Base-by-base conservation (phyloP, 108 stramenopile species). In the Chaetoceros muelleri region DNA sequence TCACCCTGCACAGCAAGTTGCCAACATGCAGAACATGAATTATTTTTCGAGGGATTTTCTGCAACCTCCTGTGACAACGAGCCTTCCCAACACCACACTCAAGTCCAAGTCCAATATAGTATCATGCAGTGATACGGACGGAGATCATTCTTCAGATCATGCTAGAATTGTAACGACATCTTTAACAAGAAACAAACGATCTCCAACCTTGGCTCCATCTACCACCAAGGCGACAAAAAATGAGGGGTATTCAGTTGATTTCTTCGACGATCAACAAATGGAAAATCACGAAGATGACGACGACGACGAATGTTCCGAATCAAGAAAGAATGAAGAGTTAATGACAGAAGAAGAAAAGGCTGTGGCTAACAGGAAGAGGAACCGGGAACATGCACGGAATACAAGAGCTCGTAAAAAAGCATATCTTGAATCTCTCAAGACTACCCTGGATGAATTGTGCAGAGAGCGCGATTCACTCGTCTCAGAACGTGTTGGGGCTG, bases 381-480 rank as follows among this genome's bases (percentile, higher is more conserved):
- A 95, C 60, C 67, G 90, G 40, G 94, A 95, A 55, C 94, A 95
- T 66, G 94, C 94, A 24, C 74, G 88, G 28, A 95, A 95, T 67
- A 95, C 94, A 18, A 70, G 94, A 27, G 69, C 90, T 24, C 77
- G 94, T 25, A 95, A 95, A 68, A 95, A 95, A 69, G 94, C 94
- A n/a, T 95, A 90, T 54, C 63, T 98, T 23, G 92, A 94, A 49
- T 85, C 86, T 50, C 79, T 98, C 45, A 94, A 96, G 69, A 68
- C 69, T 27, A 86, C 89, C 2, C 90, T 96, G 18, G 94, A 94
- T 58, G 82, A 96, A 46, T 62, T 96, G 31, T 81, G 84, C 44
- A 66, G 73, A 21, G 89, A 92, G 55, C 75, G 89, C 13, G 91
- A 95, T 59, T 72, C 87, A 16, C 56, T 79, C 10, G 71, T 84